Percentiles rank a stretch among this genome's conserved stretches.
These are phyloP conservation scores for Trichoderma oligosporum DNA, from an alignment of 2,329 filamentous ascomycete genomes.

Conservation along the genomic window DNA sequence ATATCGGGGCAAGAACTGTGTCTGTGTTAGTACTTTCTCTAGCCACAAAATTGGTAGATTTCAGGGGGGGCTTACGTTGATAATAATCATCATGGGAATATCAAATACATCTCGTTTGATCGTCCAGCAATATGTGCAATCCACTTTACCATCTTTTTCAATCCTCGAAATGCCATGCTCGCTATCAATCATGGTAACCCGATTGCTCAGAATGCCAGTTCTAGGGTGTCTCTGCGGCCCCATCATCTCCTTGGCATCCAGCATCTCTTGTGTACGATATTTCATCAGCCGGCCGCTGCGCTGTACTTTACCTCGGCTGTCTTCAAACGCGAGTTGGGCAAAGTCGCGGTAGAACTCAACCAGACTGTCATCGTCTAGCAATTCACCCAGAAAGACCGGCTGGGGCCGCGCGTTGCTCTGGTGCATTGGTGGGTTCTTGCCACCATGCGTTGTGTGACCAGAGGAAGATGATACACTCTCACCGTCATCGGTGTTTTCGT, in stretches of 20 bases:
- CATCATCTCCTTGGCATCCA: constrained; percentile 39
- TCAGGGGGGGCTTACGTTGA: constrained; percentile 70
- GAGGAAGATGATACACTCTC: constrained; percentile 30
- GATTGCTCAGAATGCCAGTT: constrained; percentile 51
- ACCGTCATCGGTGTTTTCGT: constrained; percentile 34
- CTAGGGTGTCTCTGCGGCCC: constrained; percentile 43
- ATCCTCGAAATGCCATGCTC: constrained; percentile 78
- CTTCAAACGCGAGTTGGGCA: constrained; percentile 84
- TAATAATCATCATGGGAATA: constrained; percentile 96
- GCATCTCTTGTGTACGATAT: constrained; percentile 71
- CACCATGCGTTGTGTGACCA: constrained; percentile 47
- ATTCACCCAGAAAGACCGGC: constrained; percentile 84
- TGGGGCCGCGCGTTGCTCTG: constrained; percentile 54
- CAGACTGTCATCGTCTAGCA: constrained; percentile 89
- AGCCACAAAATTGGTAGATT: not conserved
- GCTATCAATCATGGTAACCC: constrained; percentile 61
- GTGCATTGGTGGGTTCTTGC: constrained; percentile 44
- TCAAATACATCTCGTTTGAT: constrained; percentile 97
- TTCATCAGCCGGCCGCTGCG: constrained; percentile 83
- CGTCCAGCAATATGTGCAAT: constrained; percentile 95
- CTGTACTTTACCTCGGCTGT: constrained; percentile 80
- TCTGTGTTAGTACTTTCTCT: constrained; percentile 24
- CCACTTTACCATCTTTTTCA: constrained; percentile 83
- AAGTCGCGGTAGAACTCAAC: constrained; percentile 97
- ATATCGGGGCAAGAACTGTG: constrained; percentile 57